Evolutionary conservation across 805 yeast genomes (phyloP).

Genomic region (Candida verbasci): DNA sequence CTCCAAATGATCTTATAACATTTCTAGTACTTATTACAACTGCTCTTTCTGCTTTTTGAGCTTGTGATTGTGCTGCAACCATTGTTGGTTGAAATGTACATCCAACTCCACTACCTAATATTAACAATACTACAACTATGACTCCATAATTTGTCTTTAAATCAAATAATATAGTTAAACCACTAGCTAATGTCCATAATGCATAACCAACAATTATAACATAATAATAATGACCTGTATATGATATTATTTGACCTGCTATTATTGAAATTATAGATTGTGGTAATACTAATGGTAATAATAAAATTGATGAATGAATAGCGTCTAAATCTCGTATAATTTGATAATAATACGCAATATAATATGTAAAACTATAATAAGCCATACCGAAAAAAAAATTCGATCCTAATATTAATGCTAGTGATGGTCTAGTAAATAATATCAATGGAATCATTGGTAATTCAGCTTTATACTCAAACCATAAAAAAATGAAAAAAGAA

Average conservation of each 20-base stretch:
- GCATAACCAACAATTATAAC: constrained; percentile 23
- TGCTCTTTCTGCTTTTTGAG: constrained; percentile 48
- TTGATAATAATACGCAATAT: constrained; percentile 18
- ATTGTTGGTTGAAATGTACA: constrained; percentile 33
- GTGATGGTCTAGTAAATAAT: constrained; percentile 29
- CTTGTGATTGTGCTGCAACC: constrained; percentile 43
- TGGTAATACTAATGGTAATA: constrained; percentile 28
- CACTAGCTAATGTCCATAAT: constrained; percentile 41
- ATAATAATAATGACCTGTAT: constrained; percentile 25
- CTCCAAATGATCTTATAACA: constrained; percentile 54
- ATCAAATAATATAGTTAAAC: constrained; percentile 25
- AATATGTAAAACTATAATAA: constrained; percentile 33
- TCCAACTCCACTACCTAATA: constrained; percentile 32
- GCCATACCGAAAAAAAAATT: constrained; percentile 24
- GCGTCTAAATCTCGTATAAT: constrained; percentile 26
- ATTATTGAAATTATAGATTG: constrained; percentile 27
- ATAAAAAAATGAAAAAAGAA: constrained; percentile 26
- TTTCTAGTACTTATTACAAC: constrained; percentile 57
- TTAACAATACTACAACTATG: constrained; percentile 28
- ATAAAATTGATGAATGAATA: constrained; percentile 29
- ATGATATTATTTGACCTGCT: constrained; percentile 28
- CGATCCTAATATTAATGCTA: constrained; percentile 36
- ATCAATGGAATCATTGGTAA: constrained; percentile 45
- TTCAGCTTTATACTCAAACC: constrained; percentile 39
- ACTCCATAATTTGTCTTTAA: constrained; percentile 16